A percentile compares a stretch with the other conserved stretches of the same genome.
phyloP scores from a whole-genome alignment of 2,329 filamentous ascomycete genomes.

The Alternaria arborescens region DNA sequence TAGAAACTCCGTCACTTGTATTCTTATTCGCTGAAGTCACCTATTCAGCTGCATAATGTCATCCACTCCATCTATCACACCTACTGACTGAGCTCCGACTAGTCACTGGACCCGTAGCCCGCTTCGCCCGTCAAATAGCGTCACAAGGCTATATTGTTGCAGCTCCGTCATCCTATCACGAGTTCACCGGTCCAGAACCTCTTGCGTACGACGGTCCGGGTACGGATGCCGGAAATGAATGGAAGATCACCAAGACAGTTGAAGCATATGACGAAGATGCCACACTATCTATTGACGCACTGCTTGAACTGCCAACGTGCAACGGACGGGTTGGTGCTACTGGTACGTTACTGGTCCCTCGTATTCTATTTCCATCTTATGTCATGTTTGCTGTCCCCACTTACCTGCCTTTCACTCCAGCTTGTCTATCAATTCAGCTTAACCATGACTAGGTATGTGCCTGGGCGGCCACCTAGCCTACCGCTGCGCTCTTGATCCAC shows the following conservation, averaged over 20 bases:
- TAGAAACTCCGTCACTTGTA: not conserved
- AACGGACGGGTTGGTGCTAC: slow-evolving; percentile 71
- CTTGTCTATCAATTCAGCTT: not conserved
- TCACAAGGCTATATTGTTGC: slow-evolving; percentile 93
- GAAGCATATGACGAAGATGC: slow-evolving; percentile 78
- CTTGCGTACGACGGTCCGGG: slow-evolving; percentile 87
- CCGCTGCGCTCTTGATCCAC: slow-evolving; percentile 75
- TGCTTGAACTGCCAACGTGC: slow-evolving; percentile 59
- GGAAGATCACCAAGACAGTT: slow-evolving; percentile 85
- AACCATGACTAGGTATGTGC: slow-evolving; percentile 69
- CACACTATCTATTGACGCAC: slow-evolving; percentile 53
- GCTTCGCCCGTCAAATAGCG: slow-evolving; percentile 90
- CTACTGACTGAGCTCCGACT: not conserved
- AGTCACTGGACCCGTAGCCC: slow-evolving; percentile 87
- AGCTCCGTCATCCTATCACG: slow-evolving; percentile 89
- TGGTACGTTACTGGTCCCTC: slow-evolving; percentile 22
- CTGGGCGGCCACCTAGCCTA: slow-evolving; percentile 88
- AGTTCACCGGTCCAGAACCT: slow-evolving; percentile 86
- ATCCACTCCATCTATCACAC: not conserved
- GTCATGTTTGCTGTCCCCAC: not conserved
- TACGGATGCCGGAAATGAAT: slow-evolving; percentile 86
- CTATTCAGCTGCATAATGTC: not conserved
- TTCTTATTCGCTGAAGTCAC: not conserved
- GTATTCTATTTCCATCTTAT: not conserved
- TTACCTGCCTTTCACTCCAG: not conserved